phyloP scores from a whole-genome alignment of 441 rosid species.

The Brassica balearica region DNA sequence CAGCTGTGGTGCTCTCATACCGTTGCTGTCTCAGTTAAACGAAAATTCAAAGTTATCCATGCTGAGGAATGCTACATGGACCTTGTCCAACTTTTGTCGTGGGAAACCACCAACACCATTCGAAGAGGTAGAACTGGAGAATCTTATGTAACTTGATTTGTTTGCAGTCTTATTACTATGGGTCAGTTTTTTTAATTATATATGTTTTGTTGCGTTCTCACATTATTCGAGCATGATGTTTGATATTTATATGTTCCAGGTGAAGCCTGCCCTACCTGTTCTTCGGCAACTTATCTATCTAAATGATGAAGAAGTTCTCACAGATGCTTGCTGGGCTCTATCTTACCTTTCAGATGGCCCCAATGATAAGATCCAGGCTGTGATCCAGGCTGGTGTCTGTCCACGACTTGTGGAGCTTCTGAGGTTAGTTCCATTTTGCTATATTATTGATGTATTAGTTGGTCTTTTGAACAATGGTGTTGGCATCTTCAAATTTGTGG shows the following conservation, averaged over 20 bases:
- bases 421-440: slow-evolving; percentile 28
- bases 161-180: slow-evolving; percentile 8
- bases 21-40: slow-evolving; percentile 56
- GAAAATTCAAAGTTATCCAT: slow-evolving; percentile 57
- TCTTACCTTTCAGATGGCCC: slow-evolving; percentile 53
- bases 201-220: slow-evolving; percentile 9
- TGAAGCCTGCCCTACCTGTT: slow-evolving; percentile 50
- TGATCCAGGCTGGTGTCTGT: slow-evolving; percentile 48
- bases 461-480: slow-evolving; percentile 3
- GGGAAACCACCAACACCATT: slow-evolving; percentile 43
- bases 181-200: not conserved
- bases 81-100: slow-evolving; percentile 66
- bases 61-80: slow-evolving; percentile 72
- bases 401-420: slow-evolving; percentile 52
- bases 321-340: slow-evolving; percentile 53
- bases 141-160: slow-evolving; percentile 26
- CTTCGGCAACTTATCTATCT: slow-evolving; percentile 49
- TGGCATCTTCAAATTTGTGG: slow-evolving; percentile 18
- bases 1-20: slow-evolving; percentile 54
- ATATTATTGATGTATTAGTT: not conserved
- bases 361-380: slow-evolving; percentile 49
- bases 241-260: slow-evolving; percentile 34
- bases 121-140: too few relatives aligned
- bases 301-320: slow-evolving; percentile 51
- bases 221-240: slow-evolving; percentile 13